A percentile compares a stretch with the other conserved stretches of the same genome.
phyloP scores from a whole-genome alignment of 352 stramenopile species.

The Peronospora belbahrii region DNA sequence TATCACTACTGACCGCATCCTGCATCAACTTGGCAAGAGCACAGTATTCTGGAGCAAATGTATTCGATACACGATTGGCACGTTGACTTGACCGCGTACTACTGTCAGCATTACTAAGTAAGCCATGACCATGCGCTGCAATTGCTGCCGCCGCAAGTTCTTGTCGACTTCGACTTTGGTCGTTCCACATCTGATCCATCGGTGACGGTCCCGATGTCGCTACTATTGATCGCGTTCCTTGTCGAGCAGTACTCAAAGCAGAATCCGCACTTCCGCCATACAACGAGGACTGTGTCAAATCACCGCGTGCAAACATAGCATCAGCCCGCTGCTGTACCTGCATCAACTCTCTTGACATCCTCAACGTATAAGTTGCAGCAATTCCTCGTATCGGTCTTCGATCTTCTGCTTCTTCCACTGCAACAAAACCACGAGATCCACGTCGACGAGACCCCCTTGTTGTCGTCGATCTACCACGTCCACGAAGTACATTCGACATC shows the following conservation, averaged over 20 bases:
- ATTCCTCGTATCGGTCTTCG: constrained; percentile 49
- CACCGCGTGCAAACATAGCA: constrained; percentile 63
- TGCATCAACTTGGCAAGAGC: constrained; percentile 61
- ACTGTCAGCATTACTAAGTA: constrained; percentile 3
- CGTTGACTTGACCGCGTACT: constrained; percentile 8
- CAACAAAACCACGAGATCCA: constrained; percentile 17
- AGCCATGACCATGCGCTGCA: constrained; percentile 7
- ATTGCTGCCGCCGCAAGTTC: constrained; percentile 29
- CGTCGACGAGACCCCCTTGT: constrained; percentile 16
- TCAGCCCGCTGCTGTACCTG: constrained; percentile 60
- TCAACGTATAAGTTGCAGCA: constrained; percentile 56
- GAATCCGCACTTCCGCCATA: constrained; percentile 21
- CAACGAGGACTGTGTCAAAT: constrained; percentile 39
- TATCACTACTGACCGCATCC: constrained; percentile 56
- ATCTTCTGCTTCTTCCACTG: constrained; percentile 21
- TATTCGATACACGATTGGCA: constrained; percentile 26
- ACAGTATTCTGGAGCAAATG: constrained; percentile 47
- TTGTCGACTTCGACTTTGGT: constrained; percentile 43
- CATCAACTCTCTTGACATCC: constrained; percentile 73
- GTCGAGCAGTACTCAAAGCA: constrained; percentile 1
- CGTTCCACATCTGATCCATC: constrained; percentile 55
- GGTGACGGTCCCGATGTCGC: constrained; percentile 7
- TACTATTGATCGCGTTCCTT: constrained; percentile 27
- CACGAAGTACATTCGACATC: constrained; percentile 61
- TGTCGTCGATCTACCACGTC: constrained; percentile 4